phyloP scores from a whole-genome alignment of 768 basidiomycete genomes.

The Megacollybia marginata region DNA sequence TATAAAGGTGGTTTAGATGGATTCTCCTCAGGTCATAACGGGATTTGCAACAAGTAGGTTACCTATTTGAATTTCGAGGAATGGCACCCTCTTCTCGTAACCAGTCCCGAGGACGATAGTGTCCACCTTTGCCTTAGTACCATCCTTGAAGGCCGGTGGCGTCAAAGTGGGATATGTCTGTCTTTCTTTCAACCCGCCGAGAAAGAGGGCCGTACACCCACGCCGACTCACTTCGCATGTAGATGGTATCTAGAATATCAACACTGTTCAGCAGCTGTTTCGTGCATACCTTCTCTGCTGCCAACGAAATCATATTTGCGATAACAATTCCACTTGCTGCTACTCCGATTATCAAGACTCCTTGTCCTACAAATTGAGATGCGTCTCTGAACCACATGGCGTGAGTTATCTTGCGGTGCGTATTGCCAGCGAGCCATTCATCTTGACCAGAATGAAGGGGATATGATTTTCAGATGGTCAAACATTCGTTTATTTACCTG shows the following conservation, averaged over 20 bases:
- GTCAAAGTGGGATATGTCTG: conserved; percentile 44
- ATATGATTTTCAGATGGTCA: conserved; percentile 49
- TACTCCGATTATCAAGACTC: conserved; percentile 30
- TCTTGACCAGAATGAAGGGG: conserved; percentile 41
- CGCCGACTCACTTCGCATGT: conserved; percentile 22
- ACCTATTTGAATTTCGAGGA: conserved; percentile 20
- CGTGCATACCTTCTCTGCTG: too few species aligned
- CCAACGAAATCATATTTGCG: conserved; percentile 3
- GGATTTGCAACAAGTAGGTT: conserved; percentile 39
- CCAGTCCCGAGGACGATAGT: conserved; percentile 47
- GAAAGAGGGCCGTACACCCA: conserved; percentile 7
- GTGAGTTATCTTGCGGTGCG: conserved; percentile 36
- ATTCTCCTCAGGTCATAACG: conserved; percentile 17
- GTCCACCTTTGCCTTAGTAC: conserved; percentile 34
- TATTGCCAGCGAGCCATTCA: conserved; percentile 32
- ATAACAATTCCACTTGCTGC: neutral
- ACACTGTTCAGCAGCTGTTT: conserved; percentile 1
- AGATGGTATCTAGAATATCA: conserved; percentile 21
- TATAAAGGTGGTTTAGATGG: conserved; percentile 13
- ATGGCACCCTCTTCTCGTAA: conserved; percentile 26
- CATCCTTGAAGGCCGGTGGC: conserved; percentile 35
- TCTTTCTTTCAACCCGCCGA: conserved; percentile 24
- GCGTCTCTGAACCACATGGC: conserved; percentile 48
- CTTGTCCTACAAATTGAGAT: conserved; percentile 30
- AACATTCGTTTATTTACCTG: conserved; percentile 19